Conservation (phyloP, 306 rosid genomes). For the Phaseolus lunatus region DNA sequence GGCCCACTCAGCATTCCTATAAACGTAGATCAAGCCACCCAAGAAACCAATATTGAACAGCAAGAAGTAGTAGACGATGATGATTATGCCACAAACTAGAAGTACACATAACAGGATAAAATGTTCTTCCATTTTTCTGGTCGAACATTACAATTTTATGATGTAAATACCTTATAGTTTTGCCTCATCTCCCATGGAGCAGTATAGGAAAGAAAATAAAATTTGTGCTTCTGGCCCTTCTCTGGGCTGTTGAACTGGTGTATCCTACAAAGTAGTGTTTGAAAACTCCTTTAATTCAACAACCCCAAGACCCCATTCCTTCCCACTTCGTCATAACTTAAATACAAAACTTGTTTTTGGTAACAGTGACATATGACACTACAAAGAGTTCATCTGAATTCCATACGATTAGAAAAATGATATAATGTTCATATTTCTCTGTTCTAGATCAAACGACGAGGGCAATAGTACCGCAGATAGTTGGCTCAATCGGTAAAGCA, state of each 20-base stretch:
- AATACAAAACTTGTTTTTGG: constrained; percentile 4
- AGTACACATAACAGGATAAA: constrained; percentile 37
- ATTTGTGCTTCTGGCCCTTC: constrained; percentile 17
- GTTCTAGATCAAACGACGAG: not conserved
- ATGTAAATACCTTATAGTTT: constrained; percentile 66
- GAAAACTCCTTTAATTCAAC: not conserved
- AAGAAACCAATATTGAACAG: constrained; percentile 51
- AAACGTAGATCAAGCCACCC: constrained; percentile 46
- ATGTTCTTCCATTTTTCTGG: constrained; percentile 12
- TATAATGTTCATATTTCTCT: not conserved
- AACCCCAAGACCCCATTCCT: constrained; percentile 1
- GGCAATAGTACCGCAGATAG: not conserved
- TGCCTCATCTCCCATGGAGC: constrained; percentile 54
- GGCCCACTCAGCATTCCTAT: constrained; percentile 65
- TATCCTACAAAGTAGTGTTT: not conserved
- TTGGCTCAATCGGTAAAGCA: not conserved
- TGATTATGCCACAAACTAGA: constrained; percentile 48
- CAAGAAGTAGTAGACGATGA: constrained; percentile 39
- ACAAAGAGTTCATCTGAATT: not conserved
- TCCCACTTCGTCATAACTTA: not conserved
- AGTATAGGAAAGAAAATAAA: constrained; percentile 47
- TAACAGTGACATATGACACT: not conserved
- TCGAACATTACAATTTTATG: constrained; percentile 41
- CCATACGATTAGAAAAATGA: not conserved
- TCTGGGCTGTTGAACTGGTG: constrained; percentile 44